Base-by-base conservation (phyloP, 192 early-diverging fungal species). In the Coemansia sp. region DNA sequence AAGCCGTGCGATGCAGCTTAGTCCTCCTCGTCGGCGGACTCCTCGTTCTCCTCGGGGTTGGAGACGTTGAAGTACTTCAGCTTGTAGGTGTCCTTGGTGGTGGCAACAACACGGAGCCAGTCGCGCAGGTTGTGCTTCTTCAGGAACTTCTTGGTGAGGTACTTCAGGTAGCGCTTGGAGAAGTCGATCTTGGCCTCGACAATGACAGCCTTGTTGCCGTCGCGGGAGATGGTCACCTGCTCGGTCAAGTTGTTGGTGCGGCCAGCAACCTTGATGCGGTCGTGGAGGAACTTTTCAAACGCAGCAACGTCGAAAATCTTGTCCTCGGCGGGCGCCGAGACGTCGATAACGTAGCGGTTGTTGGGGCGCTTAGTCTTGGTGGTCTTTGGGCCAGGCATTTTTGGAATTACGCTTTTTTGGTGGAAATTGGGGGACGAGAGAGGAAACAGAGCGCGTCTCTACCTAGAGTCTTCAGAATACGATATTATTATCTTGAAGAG, bases 131-230 rank as follows among this genome's bases (percentile, higher is more conserved):
- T 89, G 90, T 97, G 87, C 93, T 99, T 96, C 94, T 99, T 99
- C 86, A 99, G 88, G 93, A 95, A 99, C 90, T 96, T 96, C 93
- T 99, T 99, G 87, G 97, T 94, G 60, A 99, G 91, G 92, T 99
- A 99, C 93, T 99, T 99, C 85, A 98, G 84, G 93, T 99, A 99
- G 71, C 96, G 92, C 92, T 99, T 99, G 79, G 96, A 91, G 87
- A 98, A 93, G 62, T 86, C 85, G 62, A 84, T 85, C 84, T 84
- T 87, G 77, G 89, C 84, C 71, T 88, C 87, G 70, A 96, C 89
- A 65, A 93, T 90, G 74, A 98, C 84, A 78, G 86, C 89, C 78
- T 84, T 73, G 65, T 89, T 88, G 70, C 79, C 84, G 57, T 77
- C 77, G 76, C 94, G 94, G 84, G 86, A 76, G 70, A 99, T 95